Base-by-base conservation (phyloP, 2,329 filamentous ascomycete species). In the Sphaerulina vaccinii region DNA sequence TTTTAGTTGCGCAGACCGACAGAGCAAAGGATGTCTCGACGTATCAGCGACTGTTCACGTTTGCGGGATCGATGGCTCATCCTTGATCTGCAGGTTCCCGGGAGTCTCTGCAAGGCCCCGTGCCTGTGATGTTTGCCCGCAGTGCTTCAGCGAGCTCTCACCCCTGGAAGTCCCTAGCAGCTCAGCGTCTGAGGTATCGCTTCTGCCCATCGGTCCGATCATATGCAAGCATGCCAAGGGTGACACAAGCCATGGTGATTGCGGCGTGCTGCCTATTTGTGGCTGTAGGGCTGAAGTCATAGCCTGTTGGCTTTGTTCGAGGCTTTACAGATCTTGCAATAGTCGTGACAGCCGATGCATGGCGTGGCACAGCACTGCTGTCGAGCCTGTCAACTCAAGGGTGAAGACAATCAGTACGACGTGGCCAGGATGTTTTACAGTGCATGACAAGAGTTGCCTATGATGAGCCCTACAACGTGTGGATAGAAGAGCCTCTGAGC, bases 331-430 rank as follows among this genome's bases (percentile, higher is more conserved):
- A 18, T 39, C 22, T 4, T 48, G 22, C 35, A 23, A 16, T 23
- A 40, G 15, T 39, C 24, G 15, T 40, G 45, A 16, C 21, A 29
- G 23, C 27, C 35, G 16, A 27, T 15, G 5, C 16, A 29, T 15
- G 35, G 36, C 21, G 33, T 22, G 29, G 23, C 24, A 48, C 45
- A 21, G 29, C 36, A 33, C 45, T 22, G 16, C 32, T 15, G 32
- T 47, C 41, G 52, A 37, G 46, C 49, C 46, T 49, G 52, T 50
- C 52, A 27, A 43, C 23, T 35, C 29, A 33, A 45, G 13, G 15
- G 21, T 23, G 19, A 40, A 33, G 42, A 55, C 57, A 59, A 59
- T 55, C 52, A 59, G 57, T 57, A 49, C 57, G 35, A 59, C 57
- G 29, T 37, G 24, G 41, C 33, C 36, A 36, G 27, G 33, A 19